These are phyloP conservation scores for Escallonia herrerae DNA, from an alignment of 129 eudicot genomes.

Conservation along the genomic window DNA sequence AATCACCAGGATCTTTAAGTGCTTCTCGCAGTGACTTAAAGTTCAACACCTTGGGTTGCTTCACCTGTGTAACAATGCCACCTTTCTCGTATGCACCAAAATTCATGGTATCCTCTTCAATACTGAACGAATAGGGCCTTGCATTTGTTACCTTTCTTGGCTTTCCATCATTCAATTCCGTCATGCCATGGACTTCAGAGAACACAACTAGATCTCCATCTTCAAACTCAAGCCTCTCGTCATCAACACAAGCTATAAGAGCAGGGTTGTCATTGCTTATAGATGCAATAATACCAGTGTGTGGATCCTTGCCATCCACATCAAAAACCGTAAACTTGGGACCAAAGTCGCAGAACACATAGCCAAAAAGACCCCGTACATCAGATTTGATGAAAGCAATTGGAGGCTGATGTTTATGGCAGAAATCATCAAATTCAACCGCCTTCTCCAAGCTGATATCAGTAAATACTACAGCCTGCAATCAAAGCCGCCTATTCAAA, in stretches of 20 bases:
- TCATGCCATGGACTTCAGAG: slow-evolving; percentile 82
- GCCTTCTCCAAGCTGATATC: slow-evolving; percentile 66
- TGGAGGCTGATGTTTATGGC: slow-evolving; percentile 81
- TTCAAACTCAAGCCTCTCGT: slow-evolving; percentile 81
- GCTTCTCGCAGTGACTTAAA: slow-evolving; percentile 77
- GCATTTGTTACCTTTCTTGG: slow-evolving; percentile 67
- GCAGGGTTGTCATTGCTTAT: slow-evolving; percentile 77
- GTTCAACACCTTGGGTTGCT: slow-evolving; percentile 70
- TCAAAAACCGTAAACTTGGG: slow-evolving; percentile 75
- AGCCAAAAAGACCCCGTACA: slow-evolving; percentile 81
- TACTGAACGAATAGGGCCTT: slow-evolving; percentile 66
- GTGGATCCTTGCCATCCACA: slow-evolving; percentile 86
- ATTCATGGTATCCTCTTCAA: slow-evolving; percentile 79
- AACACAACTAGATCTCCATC: slow-evolving; percentile 86
- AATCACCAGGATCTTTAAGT: slow-evolving; percentile 75
- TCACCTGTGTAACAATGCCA: slow-evolving; percentile 80
- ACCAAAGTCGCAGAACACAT: slow-evolving; percentile 81
- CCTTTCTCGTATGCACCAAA: slow-evolving; percentile 53
- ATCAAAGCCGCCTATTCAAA: slow-evolving; percentile 3
- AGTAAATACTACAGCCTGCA: slow-evolving; percentile 85
- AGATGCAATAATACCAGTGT: slow-evolving; percentile 78
- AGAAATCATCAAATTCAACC: slow-evolving; percentile 68
- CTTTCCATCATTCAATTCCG: slow-evolving; percentile 74
- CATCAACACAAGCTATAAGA: slow-evolving; percentile 76
- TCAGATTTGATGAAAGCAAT: slow-evolving; percentile 81